A percentile compares a stretch with the other conserved stretches of the same genome.
Conservation (phyloP, 805 yeast species). For the Blastobotrys chiropterorum region DNA sequence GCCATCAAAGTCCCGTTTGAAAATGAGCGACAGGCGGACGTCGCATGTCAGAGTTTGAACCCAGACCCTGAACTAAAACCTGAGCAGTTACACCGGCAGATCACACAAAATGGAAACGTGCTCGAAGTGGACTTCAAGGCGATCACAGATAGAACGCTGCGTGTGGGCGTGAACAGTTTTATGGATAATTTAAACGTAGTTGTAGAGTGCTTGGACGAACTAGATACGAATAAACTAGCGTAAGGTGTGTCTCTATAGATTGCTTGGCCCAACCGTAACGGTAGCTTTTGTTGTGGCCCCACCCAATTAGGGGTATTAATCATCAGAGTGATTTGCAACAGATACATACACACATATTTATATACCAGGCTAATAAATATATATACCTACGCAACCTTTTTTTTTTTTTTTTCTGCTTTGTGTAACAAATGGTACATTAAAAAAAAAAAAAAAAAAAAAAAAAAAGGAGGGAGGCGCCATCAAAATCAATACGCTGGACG, state of each 20-base stretch:
- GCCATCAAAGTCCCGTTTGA: slow-evolving; percentile 60
- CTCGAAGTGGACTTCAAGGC: slow-evolving; percentile 51
- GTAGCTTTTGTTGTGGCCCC: background rate
- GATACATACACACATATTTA: background rate
- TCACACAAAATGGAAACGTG: slow-evolving; percentile 31
- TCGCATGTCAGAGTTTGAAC: slow-evolving; percentile 52
- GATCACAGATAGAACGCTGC: slow-evolving; percentile 61
- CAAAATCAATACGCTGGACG: background rate
- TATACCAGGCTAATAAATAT: background rate
- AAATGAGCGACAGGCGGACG: slow-evolving; percentile 49
- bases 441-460: background rate
- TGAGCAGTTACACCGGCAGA: slow-evolving; percentile 51
- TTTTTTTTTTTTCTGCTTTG: background rate
- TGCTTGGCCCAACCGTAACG: too few species aligned
- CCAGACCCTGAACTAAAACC: slow-evolving; percentile 83
- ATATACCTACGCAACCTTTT: background rate
- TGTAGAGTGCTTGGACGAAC: slow-evolving; percentile 73
- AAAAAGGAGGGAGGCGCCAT: background rate
- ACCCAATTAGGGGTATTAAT: background rate
- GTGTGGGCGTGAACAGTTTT: slow-evolving; percentile 80
- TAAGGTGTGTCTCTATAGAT: too few species aligned
- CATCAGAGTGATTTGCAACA: background rate
- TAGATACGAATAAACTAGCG: slow-evolving; percentile 24
- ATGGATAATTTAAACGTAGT: slow-evolving; percentile 72
- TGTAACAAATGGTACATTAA: too few species aligned